These are phyloP conservation scores for Lagenaria siceraria DNA, from an alignment of 306 rosid genomes.

Conservation along the genomic window DNA sequence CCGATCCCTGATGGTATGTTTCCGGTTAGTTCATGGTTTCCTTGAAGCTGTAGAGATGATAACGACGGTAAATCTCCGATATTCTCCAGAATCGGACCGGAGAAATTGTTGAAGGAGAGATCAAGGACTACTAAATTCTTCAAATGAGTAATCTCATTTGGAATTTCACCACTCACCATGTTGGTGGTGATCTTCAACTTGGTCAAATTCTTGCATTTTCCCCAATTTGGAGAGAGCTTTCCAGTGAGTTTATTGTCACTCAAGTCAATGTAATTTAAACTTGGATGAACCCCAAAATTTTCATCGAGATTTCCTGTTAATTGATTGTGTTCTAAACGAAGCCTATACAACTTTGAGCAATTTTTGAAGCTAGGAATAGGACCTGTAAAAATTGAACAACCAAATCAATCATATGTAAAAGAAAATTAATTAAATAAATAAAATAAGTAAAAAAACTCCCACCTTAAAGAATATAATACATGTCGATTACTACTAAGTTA, in stretches of 20 bases:
- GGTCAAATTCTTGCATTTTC: conserved; percentile 23
- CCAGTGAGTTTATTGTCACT: conserved; percentile 37
- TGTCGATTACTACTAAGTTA: no score
- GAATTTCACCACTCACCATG: conserved; percentile 26
- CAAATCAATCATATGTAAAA: not conserved
- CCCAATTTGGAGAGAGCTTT: conserved; percentile 33
- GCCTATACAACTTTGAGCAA: conserved; percentile 31
- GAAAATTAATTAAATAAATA: no score
- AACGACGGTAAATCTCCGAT: conserved; percentile 24
- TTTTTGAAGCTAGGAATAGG: conserved; percentile 37
- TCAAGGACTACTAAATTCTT: conserved; percentile 19
- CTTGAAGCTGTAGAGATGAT: conserved; percentile 10
- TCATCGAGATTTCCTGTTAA: conserved; percentile 27
- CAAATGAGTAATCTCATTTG: conserved; percentile 24
- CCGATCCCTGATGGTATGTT: conserved; percentile 25
- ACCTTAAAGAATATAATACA: no score
- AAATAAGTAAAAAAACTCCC: no score
- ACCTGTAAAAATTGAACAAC: conserved; percentile 21
- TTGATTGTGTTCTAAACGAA: conserved; percentile 30
- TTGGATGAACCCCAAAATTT: conserved; percentile 43
- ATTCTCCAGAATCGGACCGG: conserved; percentile 30
- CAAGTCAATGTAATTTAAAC: conserved; percentile 35
- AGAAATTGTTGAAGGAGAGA: conserved; percentile 30
- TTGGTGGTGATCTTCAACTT: conserved; percentile 22
- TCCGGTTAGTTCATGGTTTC: conserved; percentile 26